Conservation (phyloP, 305 asterid species). For the Fraxinus sp. region DNA sequence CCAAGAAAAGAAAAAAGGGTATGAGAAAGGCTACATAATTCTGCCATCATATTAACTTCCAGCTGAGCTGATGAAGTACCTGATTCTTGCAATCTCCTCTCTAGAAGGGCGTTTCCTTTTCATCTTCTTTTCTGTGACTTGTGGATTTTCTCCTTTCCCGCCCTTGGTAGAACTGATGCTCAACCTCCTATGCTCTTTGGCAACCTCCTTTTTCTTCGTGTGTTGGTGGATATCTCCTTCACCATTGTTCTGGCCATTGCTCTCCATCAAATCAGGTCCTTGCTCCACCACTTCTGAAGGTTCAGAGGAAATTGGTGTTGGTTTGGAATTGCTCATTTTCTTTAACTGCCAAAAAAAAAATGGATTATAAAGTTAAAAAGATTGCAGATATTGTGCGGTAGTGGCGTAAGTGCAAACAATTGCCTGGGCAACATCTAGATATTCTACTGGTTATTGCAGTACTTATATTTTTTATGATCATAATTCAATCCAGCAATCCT, state of each 20-base stretch:
- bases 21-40: background rate
- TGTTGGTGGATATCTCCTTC: slow-evolving; percentile 33
- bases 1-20: background rate
- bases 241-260: slow-evolving; percentile 18
- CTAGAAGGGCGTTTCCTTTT: slow-evolving; percentile 52
- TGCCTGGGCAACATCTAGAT: background rate
- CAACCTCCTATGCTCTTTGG: slow-evolving; percentile 24
- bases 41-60: background rate
- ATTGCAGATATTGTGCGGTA: background rate
- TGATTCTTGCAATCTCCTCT: slow-evolving; percentile 61
- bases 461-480: background rate
- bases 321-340: slow-evolving; percentile 75
- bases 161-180: slow-evolving; percentile 23
- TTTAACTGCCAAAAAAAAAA: slow-evolving; percentile 56
- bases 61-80: slow-evolving; percentile 37
- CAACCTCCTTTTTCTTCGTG: slow-evolving; percentile 28
- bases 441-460: background rate
- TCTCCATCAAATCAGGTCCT: slow-evolving; percentile 37
- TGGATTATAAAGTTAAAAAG: background rate
- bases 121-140: slow-evolving; percentile 34
- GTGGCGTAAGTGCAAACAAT: background rate
- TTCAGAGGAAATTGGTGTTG: slow-evolving; percentile 37
- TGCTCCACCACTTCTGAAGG: slow-evolving; percentile 45
- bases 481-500: background rate
- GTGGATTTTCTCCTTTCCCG: slow-evolving; percentile 25